Evolutionary conservation across 2,329 filamentous ascomycete genomes (phyloP).

Genomic region (Talaromyces rugulosus): DNA sequence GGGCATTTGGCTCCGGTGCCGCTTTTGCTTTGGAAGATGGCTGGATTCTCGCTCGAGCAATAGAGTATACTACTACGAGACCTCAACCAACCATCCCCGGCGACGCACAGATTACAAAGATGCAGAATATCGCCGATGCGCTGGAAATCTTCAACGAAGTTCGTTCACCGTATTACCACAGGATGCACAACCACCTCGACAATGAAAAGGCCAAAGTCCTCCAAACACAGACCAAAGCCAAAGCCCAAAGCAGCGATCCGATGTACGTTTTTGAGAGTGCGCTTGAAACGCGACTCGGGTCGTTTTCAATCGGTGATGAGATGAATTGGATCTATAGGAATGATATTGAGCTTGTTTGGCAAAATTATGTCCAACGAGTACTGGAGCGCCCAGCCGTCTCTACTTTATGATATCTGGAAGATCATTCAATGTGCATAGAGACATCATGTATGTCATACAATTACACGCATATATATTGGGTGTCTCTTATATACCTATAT

Average conservation of each 20-base stretch:
- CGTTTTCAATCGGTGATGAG: conserved; percentile 27
- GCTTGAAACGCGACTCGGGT: conserved; percentile 26
- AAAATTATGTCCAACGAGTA: conserved; percentile 13
- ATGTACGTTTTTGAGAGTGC: conserved; percentile 21
- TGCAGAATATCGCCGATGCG: conserved; percentile 19
- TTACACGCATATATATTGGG: not conserved
- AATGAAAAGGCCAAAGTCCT: conserved; percentile 14
- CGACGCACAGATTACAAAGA: not conserved
- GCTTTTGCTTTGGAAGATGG: conserved; percentile 46
- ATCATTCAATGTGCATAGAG: not conserved
- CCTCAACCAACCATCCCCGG: conserved; percentile 5
- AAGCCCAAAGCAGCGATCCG: conserved; percentile 9
- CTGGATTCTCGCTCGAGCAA: conserved; percentile 40
- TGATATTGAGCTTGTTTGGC: conserved; percentile 37
- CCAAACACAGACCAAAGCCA: conserved; percentile 14
- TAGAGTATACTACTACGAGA: conserved; percentile 20
- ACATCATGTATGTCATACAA: too few relatives aligned
- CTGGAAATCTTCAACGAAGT: conserved; percentile 37
- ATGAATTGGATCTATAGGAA: conserved; percentile 42
- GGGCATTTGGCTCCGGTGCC: conserved; percentile 15
- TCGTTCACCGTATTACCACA: conserved; percentile 37
- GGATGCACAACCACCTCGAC: conserved; percentile 28
- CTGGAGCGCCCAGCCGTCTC: not conserved
- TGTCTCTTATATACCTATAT: too few relatives aligned
- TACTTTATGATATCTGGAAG: not conserved